Conservation (phyloP, 768 basidiomycete genomes). For the Pleurotus tuber-regium region DNA sequence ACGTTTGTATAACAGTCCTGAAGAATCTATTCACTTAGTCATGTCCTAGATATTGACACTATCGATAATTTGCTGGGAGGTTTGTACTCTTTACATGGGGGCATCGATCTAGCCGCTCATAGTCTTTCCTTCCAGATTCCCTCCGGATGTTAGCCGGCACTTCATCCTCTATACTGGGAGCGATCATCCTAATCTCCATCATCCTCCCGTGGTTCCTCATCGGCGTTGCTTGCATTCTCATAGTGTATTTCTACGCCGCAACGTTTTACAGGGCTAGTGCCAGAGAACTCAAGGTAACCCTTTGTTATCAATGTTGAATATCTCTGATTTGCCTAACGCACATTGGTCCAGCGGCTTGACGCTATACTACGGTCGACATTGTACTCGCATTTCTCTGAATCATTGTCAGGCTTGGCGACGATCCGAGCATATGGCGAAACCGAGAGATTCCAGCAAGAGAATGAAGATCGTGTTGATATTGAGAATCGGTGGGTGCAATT, state of each 20-base stretch:
- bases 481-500: slow-evolving; percentile 64
- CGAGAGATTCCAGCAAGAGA: slow-evolving; percentile 73
- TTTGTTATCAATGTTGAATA: background rate
- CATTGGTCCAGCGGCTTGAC: slow-evolving; percentile 58
- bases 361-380: slow-evolving; percentile 82
- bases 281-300: slow-evolving; percentile 73
- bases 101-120: too few species aligned
- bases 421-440: slow-evolving; percentile 86
- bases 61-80: slow-evolving; percentile 72
- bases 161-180: slow-evolving; percentile 63
- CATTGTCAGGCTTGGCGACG: slow-evolving; percentile 80
- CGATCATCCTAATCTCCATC: slow-evolving; percentile 75
- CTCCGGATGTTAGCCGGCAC: slow-evolving; percentile 72
- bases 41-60: slow-evolving; percentile 63
- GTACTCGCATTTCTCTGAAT: slow-evolving; percentile 93
- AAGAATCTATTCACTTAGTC: slow-evolving; percentile 10
- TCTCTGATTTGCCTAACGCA: background rate
- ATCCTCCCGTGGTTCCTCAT: slow-evolving; percentile 85
- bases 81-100: slow-evolving; percentile 21
- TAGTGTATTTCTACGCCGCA: slow-evolving; percentile 69
- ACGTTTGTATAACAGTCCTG: slow-evolving; percentile 2
- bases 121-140: slow-evolving; percentile 43
- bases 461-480: slow-evolving; percentile 70
- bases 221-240: slow-evolving; percentile 56
- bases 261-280: slow-evolving; percentile 68